A percentile compares a stretch with the other conserved stretches of the same genome.
Conservation (phyloP, 805 yeast genomes). For the Wickerhamiella qilinensis region DNA sequence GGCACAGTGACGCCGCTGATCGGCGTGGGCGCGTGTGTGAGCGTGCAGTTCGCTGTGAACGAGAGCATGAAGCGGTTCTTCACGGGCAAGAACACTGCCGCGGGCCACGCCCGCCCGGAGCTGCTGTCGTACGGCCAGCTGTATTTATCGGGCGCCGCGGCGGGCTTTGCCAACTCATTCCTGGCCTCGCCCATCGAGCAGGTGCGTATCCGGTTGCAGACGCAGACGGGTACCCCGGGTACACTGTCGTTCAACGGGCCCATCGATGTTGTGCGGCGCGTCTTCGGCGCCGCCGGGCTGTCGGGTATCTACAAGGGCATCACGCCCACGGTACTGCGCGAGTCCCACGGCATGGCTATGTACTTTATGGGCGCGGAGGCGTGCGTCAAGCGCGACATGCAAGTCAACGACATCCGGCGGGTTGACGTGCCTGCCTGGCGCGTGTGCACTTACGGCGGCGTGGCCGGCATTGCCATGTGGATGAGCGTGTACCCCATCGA, state of each 20-base stretch:
- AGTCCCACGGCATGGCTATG: conserved; percentile 68
- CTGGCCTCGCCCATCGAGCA: conserved; percentile 92
- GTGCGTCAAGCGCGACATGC: conserved; percentile 50
- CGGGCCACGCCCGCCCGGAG: conserved; percentile 19
- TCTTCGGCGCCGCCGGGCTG: conserved; percentile 38
- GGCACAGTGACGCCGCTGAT: conserved; percentile 87
- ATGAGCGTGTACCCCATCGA: conserved; percentile 71
- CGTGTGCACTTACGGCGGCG: conserved; percentile 74
- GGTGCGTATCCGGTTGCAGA: conserved; percentile 82
- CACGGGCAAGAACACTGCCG: conserved; percentile 23
- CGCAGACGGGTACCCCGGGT: conserved; percentile 35
- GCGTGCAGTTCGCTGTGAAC: conserved; percentile 88
- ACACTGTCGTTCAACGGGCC: conserved; percentile 54
- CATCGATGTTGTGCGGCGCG: conserved; percentile 45
- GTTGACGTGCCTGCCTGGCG: conserved; percentile 76
- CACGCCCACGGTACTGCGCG: conserved; percentile 69
- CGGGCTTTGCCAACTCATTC: conserved; percentile 80
- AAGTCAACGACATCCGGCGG: conserved; percentile 32
- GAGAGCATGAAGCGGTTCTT: conserved; percentile 83
- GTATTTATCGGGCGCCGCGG: conserved; percentile 74
- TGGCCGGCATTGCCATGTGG: conserved; percentile 89
- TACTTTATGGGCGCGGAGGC: conserved; percentile 89
- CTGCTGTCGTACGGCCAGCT: conserved; percentile 38
- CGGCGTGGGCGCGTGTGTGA: conserved; percentile 96
- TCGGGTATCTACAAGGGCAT: conserved; percentile 64